Evolutionary conservation across 805 yeast species (phyloP).

Genomic region (Lachancea mirantina): DNA sequence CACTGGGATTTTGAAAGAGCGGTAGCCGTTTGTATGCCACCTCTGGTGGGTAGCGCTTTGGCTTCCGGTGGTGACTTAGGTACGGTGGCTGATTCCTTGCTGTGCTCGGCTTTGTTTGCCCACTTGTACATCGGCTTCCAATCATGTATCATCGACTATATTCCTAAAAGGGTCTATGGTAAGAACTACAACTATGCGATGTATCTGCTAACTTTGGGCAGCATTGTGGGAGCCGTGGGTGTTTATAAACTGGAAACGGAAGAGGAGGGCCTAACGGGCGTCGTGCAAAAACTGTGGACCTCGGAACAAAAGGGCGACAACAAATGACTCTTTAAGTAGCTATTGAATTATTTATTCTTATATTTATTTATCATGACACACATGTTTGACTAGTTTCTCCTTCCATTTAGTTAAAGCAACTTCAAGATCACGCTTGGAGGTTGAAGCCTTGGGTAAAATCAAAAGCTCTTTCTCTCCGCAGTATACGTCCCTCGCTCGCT

Average conservation of each 20-base stretch:
- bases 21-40: slow-evolving; percentile 64
- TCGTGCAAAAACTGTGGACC: slow-evolving; percentile 57
- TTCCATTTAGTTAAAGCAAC: slow-evolving; percentile 15
- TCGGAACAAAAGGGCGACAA: slow-evolving; percentile 21
- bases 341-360: no score
- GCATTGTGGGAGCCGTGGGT: slow-evolving; percentile 67
- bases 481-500: slow-evolving; percentile 26
- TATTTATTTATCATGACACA: slow-evolving; percentile 7
- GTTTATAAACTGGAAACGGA: slow-evolving; percentile 75
- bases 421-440: slow-evolving; percentile 8
- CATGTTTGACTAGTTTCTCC: slow-evolving; percentile 11
- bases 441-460: slow-evolving; percentile 6
- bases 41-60: slow-evolving; percentile 69
- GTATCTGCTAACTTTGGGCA: slow-evolving; percentile 63
- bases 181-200: slow-evolving; percentile 62
- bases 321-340: slow-evolving; percentile 1
- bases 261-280: slow-evolving; percentile 68
- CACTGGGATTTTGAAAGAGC: slow-evolving; percentile 91
- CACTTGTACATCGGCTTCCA: slow-evolving; percentile 85
- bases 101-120: slow-evolving; percentile 57
- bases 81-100: slow-evolving; percentile 64
- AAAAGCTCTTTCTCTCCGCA: slow-evolving; percentile 11
- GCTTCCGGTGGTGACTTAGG: slow-evolving; percentile 58
- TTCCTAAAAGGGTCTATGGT: slow-evolving; percentile 82
- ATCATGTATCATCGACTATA: slow-evolving; percentile 87